Evolutionary conservation across 768 basidiomycete species (phyloP), one percentile per base, ranked within the genome.

Genomic region (Cubamyces lactineus): DNA sequence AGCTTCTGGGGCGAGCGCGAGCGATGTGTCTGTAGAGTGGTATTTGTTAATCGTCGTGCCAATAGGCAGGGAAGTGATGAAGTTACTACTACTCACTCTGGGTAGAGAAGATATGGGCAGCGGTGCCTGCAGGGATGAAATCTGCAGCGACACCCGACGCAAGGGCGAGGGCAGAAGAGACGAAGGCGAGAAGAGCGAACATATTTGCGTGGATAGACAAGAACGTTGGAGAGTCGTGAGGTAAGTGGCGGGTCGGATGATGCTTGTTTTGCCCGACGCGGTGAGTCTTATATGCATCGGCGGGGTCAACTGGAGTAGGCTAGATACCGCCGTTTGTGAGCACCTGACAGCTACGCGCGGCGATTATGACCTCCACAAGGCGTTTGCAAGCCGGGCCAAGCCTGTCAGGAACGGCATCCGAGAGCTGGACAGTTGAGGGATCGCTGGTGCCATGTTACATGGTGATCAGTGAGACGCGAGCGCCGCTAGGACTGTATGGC

Each of bases 41-140:
- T 24, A 23, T 16, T 9, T 15, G 21, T 16, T 13, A 47, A 17
- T 8, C 34, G 47, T 5, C 11, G 38, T 4, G n/a, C 3, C 43
- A 16, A 40, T 15, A 15, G 9, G 24, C 3, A 30, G 5, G 7
- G 6, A 11, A 17, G 30, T 3, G 3, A 28, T 28, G 28, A 28
- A 3, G 28, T 3, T 19, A 5, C 12, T 15, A 34, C 19, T 19
- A 40, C 47, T 45, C 24, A 54, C 56, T 63, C 48, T 55, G 57
- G 19, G 46, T 49, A n/a, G 57, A 43, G 42, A 58, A 54, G 53
- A 59, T 59, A 40, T 63, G 62, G n/a, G 57, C 62, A 17, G 57
- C 57, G 16, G 41, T 49, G 47, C 57, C 57, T 3, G 34, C 34
- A 15, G 61, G 61, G 42, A 62, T 23, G 47, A 45, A 43, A 28